phyloP scores from a whole-genome alignment of 2,329 filamentous ascomycete species.

The Cadophora sp. region DNA sequence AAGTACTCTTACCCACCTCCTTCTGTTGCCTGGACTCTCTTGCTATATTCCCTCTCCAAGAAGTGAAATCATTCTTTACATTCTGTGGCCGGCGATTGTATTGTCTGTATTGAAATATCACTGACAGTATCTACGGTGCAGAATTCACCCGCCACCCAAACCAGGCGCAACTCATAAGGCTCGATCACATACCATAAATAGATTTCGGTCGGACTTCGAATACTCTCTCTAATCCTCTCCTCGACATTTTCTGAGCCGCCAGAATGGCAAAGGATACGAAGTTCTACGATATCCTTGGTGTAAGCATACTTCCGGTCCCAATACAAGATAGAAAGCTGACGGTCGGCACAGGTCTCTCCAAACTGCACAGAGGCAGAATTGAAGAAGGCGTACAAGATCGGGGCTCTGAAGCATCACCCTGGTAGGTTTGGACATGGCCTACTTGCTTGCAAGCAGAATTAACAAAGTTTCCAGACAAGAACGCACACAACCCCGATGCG shows the following conservation, averaged over 20 bases:
- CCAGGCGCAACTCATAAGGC: slow-evolving; percentile 17
- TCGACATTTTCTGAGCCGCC: slow-evolving; percentile 33
- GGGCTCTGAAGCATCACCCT: slow-evolving; percentile 84
- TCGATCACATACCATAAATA: slow-evolving; percentile 12
- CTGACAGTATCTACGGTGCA: slow-evolving; percentile 14
- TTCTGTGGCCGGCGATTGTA: slow-evolving; percentile 3
- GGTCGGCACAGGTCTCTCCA: slow-evolving; percentile 69
- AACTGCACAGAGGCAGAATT: slow-evolving; percentile 84
- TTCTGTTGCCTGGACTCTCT: slow-evolving; percentile 22
- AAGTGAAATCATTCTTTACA: neutral
- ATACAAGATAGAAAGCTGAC: slow-evolving; percentile 39
- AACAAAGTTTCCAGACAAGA: slow-evolving; percentile 75
- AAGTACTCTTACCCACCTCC: slow-evolving; percentile 11
- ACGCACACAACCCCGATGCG: slow-evolving; percentile 88
- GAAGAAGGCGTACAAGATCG: slow-evolving; percentile 88
- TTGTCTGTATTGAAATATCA: neutral
- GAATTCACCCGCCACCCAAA: slow-evolving; percentile 14
- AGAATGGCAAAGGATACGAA: slow-evolving; percentile 83
- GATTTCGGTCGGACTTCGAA: slow-evolving; percentile 12
- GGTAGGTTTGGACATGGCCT: slow-evolving; percentile 57
- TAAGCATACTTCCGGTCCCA: slow-evolving; percentile 52
- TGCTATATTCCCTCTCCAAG: neutral
- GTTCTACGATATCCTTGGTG: slow-evolving; percentile 79
- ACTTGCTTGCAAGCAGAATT: slow-evolving; percentile 22
- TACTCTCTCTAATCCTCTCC: slow-evolving; percentile 21